These are phyloP conservation scores for Amphibolis antarctica DNA, from an alignment of 106 monocot genomes.

Conservation along the genomic window DNA sequence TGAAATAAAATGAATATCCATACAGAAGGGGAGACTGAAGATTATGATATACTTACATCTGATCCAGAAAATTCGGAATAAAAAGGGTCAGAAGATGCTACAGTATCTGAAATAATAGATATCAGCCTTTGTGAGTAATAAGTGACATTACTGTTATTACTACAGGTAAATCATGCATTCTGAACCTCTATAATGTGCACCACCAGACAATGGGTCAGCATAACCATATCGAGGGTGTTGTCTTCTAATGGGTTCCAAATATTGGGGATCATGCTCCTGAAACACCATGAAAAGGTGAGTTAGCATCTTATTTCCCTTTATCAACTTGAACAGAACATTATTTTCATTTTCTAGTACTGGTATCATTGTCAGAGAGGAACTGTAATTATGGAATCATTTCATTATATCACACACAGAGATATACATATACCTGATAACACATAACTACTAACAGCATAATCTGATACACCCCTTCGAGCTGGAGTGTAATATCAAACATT, in stretches of 20 bases:
- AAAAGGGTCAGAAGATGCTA: constrained; percentile 23
- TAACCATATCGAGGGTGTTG: constrained; percentile 44
- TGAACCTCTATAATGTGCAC: constrained; percentile 36
- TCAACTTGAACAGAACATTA: neutral
- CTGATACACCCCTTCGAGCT: too few species aligned
- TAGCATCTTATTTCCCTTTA: neutral
- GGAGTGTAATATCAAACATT: too few species aligned
- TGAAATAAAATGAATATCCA: neutral
- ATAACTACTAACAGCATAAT: too few species aligned
- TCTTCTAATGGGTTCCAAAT: constrained; percentile 38
- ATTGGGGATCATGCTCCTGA: constrained; percentile 58
- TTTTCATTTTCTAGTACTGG: too few species aligned
- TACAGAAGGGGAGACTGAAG: neutral
- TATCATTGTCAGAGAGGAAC: too few species aligned
- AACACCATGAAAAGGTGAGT: neutral
- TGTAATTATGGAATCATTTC: too few species aligned
- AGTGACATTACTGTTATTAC: neutral
- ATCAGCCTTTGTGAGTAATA: neutral
- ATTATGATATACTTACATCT: constrained; percentile 38
- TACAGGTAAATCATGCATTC: neutral
- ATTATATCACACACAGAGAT: too few species aligned
- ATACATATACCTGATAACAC: too few species aligned
- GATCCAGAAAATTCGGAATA: constrained; percentile 57
- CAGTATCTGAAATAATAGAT: constrained; percentile 24
- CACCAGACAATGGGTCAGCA: constrained; percentile 29